Evolutionary conservation across 495 filamentous ascomycete species (phyloP).

Genomic region (Tuber melanosporum): DNA sequence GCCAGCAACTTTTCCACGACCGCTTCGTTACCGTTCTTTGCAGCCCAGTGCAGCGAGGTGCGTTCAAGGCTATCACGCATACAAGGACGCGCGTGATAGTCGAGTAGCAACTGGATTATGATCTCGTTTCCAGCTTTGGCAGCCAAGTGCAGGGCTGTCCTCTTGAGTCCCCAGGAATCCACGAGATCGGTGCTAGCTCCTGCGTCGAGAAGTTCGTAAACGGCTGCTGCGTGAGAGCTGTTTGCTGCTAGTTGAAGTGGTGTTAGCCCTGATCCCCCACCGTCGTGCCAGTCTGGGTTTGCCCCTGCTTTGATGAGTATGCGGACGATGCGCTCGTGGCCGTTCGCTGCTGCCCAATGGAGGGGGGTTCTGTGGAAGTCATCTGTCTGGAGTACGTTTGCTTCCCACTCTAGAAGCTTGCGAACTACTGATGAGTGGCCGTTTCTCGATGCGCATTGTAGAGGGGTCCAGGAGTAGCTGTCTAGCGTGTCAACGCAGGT

Average conservation of each 20-base stretch:
- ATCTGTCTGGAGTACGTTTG: neutral
- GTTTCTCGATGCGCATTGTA: constrained; percentile 14
- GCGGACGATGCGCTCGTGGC: constrained; percentile 9
- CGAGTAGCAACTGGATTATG: neutral
- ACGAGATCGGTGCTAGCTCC: constrained; percentile 4
- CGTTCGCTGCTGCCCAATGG: neutral
- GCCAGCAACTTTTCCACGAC: neutral
- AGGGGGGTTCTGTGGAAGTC: constrained; percentile 3
- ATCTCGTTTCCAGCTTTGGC: neutral
- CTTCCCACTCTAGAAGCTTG: constrained; percentile 12
- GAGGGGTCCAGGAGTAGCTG: constrained; percentile 4
- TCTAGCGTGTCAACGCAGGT: constrained; percentile 12
- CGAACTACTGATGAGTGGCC: constrained; percentile 11
- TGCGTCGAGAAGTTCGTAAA: neutral
- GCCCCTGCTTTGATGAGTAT: constrained; percentile 12
- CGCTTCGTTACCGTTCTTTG: neutral
- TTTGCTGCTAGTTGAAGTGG: neutral
- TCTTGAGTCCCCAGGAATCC: constrained; percentile 6
- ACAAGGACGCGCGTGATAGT: neutral
- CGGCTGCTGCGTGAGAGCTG: neutral
- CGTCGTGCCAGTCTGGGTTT: constrained; percentile 7
- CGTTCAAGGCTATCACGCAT: neutral
- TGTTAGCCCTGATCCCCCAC: neutral
- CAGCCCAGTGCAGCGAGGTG: constrained; percentile 1
- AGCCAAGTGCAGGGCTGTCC: constrained; percentile 13